Evolutionary conservation across 352 stramenopile genomes (phyloP).

Genomic region (Phytophthora foliorum): DNA sequence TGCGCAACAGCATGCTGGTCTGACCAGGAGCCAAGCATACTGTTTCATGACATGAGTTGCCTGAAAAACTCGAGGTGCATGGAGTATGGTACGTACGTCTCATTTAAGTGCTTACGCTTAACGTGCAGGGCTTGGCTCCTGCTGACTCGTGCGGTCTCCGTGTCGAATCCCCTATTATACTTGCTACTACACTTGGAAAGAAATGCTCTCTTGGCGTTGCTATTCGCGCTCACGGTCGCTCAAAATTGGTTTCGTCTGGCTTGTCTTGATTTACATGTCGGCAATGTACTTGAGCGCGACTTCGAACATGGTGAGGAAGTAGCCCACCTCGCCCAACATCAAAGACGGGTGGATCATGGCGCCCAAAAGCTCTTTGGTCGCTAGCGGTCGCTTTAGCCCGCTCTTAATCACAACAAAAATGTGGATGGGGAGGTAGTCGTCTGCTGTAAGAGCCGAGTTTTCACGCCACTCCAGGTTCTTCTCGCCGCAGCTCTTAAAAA

Average conservation of each 20-base stretch:
- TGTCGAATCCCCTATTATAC: slow-evolving; percentile 47
- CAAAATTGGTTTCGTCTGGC: slow-evolving; percentile 31
- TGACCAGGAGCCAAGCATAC: too few relatives aligned
- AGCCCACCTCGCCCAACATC: slow-evolving; percentile 86
- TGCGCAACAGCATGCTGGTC: too few relatives aligned
- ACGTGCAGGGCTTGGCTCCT: slow-evolving; percentile 28
- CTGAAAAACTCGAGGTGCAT: neutral
- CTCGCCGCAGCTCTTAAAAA: slow-evolving; percentile 84
- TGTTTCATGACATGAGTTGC: too few relatives aligned
- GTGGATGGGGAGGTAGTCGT: slow-evolving; percentile 89
- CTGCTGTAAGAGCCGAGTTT: slow-evolving; percentile 78
- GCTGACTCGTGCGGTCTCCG: slow-evolving; percentile 24
- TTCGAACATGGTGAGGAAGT: slow-evolving; percentile 92
- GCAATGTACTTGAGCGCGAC: slow-evolving; percentile 90
- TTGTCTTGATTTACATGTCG: slow-evolving; percentile 71
- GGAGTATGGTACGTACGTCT: slow-evolving; percentile 25
- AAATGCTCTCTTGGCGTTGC: slow-evolving; percentile 23
- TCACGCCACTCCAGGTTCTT: slow-evolving; percentile 84
- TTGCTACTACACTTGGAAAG: slow-evolving; percentile 43
- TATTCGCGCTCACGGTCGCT: slow-evolving; percentile 22
- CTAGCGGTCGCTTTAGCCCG: slow-evolving; percentile 75
- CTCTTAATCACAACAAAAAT: slow-evolving; percentile 89
- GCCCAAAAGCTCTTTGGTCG: slow-evolving; percentile 78
- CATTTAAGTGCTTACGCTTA: slow-evolving; percentile 33
- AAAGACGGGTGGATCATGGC: slow-evolving; percentile 88